These are phyloP conservation scores for Solanum clarkiae DNA, from an alignment of 257 asterid genomes.

Conservation along the genomic window DNA sequence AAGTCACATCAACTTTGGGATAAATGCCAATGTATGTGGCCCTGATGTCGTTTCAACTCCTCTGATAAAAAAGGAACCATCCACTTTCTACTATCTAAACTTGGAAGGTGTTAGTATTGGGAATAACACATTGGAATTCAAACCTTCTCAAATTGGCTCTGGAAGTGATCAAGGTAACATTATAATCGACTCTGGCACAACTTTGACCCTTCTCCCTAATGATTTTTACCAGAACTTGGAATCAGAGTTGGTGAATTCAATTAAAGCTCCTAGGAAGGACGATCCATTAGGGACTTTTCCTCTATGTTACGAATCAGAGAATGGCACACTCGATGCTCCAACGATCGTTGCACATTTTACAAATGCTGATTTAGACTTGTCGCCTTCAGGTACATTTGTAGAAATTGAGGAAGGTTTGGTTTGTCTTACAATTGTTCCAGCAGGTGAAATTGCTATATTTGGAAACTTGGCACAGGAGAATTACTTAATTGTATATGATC, in stretches of 20 bases:
- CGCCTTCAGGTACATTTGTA: too few species aligned
- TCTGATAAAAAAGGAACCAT: not conserved
- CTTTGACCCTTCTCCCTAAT: not conserved
- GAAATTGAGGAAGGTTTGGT: not conserved
- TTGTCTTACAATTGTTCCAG: not conserved
- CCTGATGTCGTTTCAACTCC: slow-evolving; percentile 5
- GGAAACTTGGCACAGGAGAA: slow-evolving; percentile 38
- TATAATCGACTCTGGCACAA: slow-evolving; percentile 12
- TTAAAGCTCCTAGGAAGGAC: not conserved
- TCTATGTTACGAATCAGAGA: not conserved
- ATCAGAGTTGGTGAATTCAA: not conserved
- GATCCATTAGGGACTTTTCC: not conserved
- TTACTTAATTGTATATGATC: slow-evolving; percentile 33
- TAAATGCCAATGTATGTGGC: not conserved
- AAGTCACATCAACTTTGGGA: slow-evolving; percentile 1
- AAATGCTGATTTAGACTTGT: too few species aligned
- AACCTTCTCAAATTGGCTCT: not conserved
- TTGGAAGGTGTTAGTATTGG: slow-evolving; percentile 1
- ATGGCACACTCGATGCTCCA: not conserved
- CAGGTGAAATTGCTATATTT: slow-evolving; percentile 9
- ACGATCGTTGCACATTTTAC: not conserved
- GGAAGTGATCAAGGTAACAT: not conserved
- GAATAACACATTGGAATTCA: not conserved
- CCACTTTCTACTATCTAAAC: not conserved
- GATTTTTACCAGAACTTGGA: not conserved